These are phyloP conservation scores for Paraphaeosphaeria sporulosa DNA, from an alignment of 2,329 filamentous ascomycete species.

Conservation along the genomic window DNA sequence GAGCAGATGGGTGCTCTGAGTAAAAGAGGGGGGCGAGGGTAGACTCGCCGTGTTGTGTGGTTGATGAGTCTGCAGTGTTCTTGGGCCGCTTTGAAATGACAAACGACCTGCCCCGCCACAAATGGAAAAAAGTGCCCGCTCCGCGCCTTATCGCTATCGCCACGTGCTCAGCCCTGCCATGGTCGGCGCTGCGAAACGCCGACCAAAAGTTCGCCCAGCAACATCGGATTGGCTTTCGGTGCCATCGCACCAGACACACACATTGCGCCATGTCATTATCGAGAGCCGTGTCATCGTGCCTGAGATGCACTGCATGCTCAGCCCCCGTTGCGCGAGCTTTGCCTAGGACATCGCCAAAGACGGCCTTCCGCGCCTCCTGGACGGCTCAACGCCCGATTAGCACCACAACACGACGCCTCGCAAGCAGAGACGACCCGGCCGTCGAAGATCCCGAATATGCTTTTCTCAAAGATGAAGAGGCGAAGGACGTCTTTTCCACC, in stretches of 20 bases:
- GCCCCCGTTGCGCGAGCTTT: constrained; percentile 16
- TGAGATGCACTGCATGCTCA: constrained; percentile 36
- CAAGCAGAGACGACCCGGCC: constrained; percentile 24
- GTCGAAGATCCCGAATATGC: constrained; percentile 24
- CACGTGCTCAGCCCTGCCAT: constrained; percentile 33
- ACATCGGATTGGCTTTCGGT: background rate
- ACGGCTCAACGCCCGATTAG: constrained; percentile 28
- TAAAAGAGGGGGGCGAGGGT: background rate
- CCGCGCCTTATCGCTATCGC: constrained; percentile 27
- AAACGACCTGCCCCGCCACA: constrained; percentile 27
- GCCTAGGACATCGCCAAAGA: constrained; percentile 13
- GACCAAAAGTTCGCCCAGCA: constrained; percentile 19
- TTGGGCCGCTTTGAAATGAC: constrained; percentile 37
- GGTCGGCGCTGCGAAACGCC: constrained; percentile 22
- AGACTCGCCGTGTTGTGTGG: background rate
- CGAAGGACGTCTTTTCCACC: too few species aligned
- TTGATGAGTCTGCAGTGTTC: constrained; percentile 24
- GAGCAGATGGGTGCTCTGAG: background rate
- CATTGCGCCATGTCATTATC: constrained; percentile 30
- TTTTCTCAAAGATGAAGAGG: constrained; percentile 14
- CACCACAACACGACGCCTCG: constrained; percentile 22
- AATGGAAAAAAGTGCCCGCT: constrained; percentile 28
- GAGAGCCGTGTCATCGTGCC: constrained; percentile 28
- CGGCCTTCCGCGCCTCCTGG: constrained; percentile 17
- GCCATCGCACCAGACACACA: constrained; percentile 8